Percentiles rank a stretch among this genome's conserved stretches.
These are phyloP conservation scores for Tylopilus intermedius DNA, from an alignment of 768 basidiomycete genomes.

Conservation along the genomic window DNA sequence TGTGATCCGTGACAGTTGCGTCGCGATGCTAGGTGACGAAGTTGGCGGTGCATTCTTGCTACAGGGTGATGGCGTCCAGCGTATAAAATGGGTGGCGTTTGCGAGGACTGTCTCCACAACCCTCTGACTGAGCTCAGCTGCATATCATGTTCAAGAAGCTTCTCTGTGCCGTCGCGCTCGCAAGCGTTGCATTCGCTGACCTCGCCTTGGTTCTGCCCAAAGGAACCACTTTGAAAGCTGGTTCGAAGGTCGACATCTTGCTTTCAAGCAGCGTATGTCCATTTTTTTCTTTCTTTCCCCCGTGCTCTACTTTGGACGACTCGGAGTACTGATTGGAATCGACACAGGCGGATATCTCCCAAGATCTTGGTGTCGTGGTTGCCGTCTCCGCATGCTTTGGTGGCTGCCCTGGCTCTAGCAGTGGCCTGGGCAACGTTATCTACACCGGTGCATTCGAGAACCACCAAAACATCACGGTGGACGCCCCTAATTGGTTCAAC, in stretches of 20 bases:
- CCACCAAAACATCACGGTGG: conserved; percentile 2
- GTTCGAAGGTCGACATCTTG: conserved; percentile 33
- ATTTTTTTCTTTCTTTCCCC: not conserved
- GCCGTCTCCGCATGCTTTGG: not conserved
- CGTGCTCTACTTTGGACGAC: too few relatives aligned
- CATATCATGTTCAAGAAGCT: conserved; percentile 11
- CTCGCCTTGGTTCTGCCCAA: conserved; percentile 35
- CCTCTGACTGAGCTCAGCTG: too few relatives aligned
- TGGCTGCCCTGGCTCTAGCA: not conserved
- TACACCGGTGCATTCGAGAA: not conserved
- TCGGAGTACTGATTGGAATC: not conserved
- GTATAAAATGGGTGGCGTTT: conserved; percentile 4
- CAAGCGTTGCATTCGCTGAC: conserved; percentile 29
- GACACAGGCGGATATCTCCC: not conserved
- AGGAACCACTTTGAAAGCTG: conserved; percentile 30
- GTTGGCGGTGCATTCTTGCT: not conserved
- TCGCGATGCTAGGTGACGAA: not conserved
- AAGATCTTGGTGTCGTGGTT: conserved; percentile 12
- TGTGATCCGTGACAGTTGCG: not conserved
- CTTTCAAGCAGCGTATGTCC: conserved; percentile 38
- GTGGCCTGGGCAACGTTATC: not conserved
- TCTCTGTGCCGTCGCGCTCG: conserved; percentile 6
- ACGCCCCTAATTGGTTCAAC: not conserved
- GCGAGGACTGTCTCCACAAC: not conserved
- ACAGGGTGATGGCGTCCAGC: not conserved